A percentile compares a stretch with the other conserved stretches of the same genome.
phyloP scores from a whole-genome alignment of 1,284 basidiomycete species.

The Cryptococcus sp. region DNA sequence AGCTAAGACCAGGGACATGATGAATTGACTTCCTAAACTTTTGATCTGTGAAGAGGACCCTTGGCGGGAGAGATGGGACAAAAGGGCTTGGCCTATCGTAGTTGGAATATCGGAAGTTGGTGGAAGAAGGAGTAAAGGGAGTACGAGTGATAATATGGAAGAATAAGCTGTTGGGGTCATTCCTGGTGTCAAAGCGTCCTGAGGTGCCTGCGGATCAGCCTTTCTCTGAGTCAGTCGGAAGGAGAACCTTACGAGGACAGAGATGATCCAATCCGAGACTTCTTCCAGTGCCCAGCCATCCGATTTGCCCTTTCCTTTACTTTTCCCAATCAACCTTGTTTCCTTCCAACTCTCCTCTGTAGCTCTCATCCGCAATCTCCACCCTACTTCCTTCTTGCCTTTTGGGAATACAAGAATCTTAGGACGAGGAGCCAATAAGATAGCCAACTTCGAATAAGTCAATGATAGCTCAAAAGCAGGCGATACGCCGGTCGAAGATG shows the following conservation, averaged over 20 bases:
- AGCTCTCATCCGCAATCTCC: conserved; percentile 26
- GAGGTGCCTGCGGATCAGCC: conserved; percentile 17
- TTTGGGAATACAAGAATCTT: conserved; percentile 10
- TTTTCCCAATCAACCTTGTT: conserved; percentile 15
- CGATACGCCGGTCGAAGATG: conserved; percentile 38
- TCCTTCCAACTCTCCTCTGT: conserved; percentile 31
- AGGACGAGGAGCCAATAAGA: conserved; percentile 28
- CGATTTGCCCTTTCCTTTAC: conserved; percentile 5
- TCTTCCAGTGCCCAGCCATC: conserved; percentile 32
- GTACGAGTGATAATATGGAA: conserved; percentile 73
- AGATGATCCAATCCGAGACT: conserved; percentile 61
- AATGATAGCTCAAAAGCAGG: conserved; percentile 53
- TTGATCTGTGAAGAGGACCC: conserved; percentile 42
- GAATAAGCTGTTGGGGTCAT: conserved; percentile 63
- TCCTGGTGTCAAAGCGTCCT: conserved; percentile 49
- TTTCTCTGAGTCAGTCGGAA: background rate
- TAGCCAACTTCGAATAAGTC: conserved; percentile 51
- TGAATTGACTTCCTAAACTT: conserved; percentile 61
- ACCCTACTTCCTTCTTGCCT: conserved; percentile 12
- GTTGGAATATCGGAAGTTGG: conserved; percentile 26
- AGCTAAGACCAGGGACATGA: conserved; percentile 65
- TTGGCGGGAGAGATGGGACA: conserved; percentile 40
- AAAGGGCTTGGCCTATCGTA: conserved; percentile 26
- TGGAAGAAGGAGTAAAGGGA: conserved; percentile 64
- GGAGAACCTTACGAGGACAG: conserved; percentile 54